phyloP scores from a whole-genome alignment of 345 rosid species.

The Geranium rotundifolium region DNA sequence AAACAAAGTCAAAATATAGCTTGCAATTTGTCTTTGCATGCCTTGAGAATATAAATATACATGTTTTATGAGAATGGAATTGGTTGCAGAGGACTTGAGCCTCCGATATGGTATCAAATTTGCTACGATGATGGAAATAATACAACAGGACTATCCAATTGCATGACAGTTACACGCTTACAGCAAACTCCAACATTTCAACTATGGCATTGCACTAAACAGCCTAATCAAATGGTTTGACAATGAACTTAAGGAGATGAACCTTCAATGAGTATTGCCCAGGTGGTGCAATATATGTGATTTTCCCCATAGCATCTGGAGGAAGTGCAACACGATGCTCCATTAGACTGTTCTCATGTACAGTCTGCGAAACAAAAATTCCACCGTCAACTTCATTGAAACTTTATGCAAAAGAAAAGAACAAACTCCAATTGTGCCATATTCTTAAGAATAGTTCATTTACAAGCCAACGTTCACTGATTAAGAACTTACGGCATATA shows the following conservation, averaged over 20 bases:
- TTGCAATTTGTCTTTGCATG: neutral
- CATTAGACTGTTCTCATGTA: conserved; percentile 92
- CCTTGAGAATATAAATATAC: neutral
- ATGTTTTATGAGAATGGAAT: neutral
- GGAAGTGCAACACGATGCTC: conserved; percentile 83
- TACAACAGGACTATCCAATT: neutral
- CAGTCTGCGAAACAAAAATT: conserved; percentile 46
- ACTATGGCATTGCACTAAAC: neutral
- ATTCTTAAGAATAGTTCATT: neutral
- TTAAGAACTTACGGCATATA: conserved; percentile 80
- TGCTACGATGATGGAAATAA: neutral
- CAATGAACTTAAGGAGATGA: conserved; percentile 9
- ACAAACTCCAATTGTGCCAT: conserved; percentile 5
- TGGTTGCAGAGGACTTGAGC: neutral
- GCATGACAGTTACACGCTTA: too few species aligned
- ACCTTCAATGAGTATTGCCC: conserved; percentile 98
- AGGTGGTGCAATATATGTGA: conserved; percentile 89
- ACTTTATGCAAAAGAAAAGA: neutral
- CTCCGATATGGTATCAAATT: neutral
- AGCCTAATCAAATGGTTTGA: neutral
- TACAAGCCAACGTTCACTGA: neutral
- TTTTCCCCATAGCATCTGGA: conserved; percentile 96
- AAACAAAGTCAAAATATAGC: neutral
- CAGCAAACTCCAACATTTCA: too few species aligned
- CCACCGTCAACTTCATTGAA: neutral